phyloP scores from a whole-genome alignment of 1,284 basidiomycete species.

The Laetiporus sulphureus region DNA sequence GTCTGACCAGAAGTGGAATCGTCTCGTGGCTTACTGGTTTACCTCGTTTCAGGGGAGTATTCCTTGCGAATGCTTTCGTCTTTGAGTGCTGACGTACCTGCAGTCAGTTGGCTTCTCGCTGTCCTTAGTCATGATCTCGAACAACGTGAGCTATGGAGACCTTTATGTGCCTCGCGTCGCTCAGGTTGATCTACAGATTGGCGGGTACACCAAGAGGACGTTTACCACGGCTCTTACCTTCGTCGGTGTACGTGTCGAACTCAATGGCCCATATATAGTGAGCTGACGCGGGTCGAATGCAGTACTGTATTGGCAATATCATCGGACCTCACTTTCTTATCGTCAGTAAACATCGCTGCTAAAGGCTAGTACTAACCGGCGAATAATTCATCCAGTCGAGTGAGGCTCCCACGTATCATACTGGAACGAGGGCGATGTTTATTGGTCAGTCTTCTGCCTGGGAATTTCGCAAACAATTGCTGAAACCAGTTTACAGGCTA shows the following conservation, averaged over 20 bases:
- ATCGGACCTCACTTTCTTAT: conserved; percentile 17
- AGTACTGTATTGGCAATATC: conserved; percentile 17
- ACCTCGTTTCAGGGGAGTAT: conserved; percentile 18
- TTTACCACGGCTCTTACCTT: conserved; percentile 21
- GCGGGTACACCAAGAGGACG: conserved; percentile 26
- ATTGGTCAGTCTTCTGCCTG: conserved; percentile 7
- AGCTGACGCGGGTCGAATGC: not conserved
- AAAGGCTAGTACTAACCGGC: not conserved
- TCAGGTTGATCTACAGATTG: conserved; percentile 13
- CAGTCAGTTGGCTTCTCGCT: conserved; percentile 23
- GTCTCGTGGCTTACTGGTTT: conserved; percentile 28
- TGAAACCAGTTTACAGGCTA: conserved; percentile 12
- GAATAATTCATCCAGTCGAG: conserved; percentile 1
- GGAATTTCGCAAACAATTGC: not conserved
- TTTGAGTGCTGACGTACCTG: not conserved
- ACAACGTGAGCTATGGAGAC: conserved; percentile 19
- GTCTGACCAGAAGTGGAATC: conserved; percentile 25
- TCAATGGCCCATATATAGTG: no score
- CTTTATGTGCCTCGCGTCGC: not conserved
- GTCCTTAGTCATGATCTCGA: conserved; percentile 24
- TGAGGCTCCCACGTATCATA: conserved; percentile 7
- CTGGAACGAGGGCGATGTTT: conserved; percentile 15
- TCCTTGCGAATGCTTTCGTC: not conserved
- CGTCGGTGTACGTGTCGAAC: conserved; percentile 11
- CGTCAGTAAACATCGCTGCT: conserved; percentile 1